These are phyloP conservation scores for Halocafeteria seosinensis DNA, from an alignment of 108 stramenopile species.

Conservation along the genomic window DNA sequence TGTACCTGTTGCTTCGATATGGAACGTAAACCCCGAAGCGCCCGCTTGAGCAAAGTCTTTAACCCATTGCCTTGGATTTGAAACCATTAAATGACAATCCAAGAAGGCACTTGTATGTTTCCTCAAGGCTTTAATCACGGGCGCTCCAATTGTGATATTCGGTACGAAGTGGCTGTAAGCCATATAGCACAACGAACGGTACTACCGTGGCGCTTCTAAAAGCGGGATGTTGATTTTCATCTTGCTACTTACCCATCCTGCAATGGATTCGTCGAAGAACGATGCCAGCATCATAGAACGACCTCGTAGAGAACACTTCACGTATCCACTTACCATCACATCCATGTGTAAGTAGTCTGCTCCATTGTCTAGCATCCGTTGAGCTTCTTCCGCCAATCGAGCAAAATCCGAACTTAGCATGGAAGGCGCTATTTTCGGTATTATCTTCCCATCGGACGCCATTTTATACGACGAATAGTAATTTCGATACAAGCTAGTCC, in stretches of 20 bases:
- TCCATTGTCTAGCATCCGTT: constrained; percentile 43
- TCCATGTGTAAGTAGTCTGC: constrained; percentile 55
- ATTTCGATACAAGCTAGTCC: too few species aligned
- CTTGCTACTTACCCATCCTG: too few species aligned
- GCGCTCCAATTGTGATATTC: constrained; percentile 50
- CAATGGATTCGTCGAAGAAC: too few species aligned
- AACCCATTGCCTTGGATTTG: constrained; percentile 68
- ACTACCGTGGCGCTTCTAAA: too few species aligned
- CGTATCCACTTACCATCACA: constrained; percentile 47
- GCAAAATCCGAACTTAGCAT: constrained; percentile 17
- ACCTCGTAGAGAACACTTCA: too few species aligned
- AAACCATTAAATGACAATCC: constrained; percentile 73
- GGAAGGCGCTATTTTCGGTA: not conserved
- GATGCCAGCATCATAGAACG: too few species aligned
- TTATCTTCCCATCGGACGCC: too few species aligned
- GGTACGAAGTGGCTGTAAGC: constrained; percentile 63
- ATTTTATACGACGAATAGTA: too few species aligned
- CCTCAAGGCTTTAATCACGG: constrained; percentile 49
- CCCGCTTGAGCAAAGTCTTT: constrained; percentile 58
- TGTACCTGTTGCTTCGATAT: constrained; percentile 50
- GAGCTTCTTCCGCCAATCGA: constrained; percentile 45
- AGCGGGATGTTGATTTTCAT: too few species aligned
- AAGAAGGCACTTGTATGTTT: constrained; percentile 39
- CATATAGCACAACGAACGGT: too few species aligned
- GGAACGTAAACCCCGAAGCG: constrained; percentile 53